Base-by-base conservation (phyloP, 495 filamentous ascomycete species). In the Penicillium pancosmium region DNA sequence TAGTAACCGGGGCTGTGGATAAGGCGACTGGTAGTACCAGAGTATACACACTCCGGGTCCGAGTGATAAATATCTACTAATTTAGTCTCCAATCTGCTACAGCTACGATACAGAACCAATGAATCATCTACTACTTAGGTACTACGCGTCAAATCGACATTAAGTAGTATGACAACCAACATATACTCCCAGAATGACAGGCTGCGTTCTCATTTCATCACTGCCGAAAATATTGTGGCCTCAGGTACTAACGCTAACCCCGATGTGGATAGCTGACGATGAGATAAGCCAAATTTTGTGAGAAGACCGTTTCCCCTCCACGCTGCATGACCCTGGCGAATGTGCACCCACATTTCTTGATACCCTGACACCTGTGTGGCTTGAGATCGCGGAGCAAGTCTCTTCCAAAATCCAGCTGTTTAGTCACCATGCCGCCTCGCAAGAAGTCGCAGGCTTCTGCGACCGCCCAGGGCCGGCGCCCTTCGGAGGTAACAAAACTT, bases 401-500 rank as follows among this genome's bases (percentile, higher is more conserved):
- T 43, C 18, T 52, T 31, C 40, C 50, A 35, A 44, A 44, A 18
- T 50, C 3, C 23, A 52, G 56, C 48, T 27, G 25, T 40, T 44
- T 58, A 55, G 36, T 52, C 21, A 66, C 50, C 23, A 73, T 73
- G 70, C 66, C 70, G 53, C 70, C 68, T 56, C 70, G 68, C 59
- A 71, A 59, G 57, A 68, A 63, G 64, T 58, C 64, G 41, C 68
- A 69, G 59, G 56, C 70, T 47, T 57, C 66, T 55, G 66, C 66
- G 56, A 62, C 64, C 25, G 60, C 56, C 35, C 52, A 66, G 25
- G 52, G 54, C 49, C 64, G 64, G 49, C 64, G 60, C 38, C 57
- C 68, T 18, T 60, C 70, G 36, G 64, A 64, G 68, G 68, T 70
- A 70, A 64, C 62, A 68, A 70, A 70, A 66, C 56, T 63, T 70